phyloP scores from a whole-genome alignment of 805 yeast species.

The Limtongozyma cylindracea region DNA sequence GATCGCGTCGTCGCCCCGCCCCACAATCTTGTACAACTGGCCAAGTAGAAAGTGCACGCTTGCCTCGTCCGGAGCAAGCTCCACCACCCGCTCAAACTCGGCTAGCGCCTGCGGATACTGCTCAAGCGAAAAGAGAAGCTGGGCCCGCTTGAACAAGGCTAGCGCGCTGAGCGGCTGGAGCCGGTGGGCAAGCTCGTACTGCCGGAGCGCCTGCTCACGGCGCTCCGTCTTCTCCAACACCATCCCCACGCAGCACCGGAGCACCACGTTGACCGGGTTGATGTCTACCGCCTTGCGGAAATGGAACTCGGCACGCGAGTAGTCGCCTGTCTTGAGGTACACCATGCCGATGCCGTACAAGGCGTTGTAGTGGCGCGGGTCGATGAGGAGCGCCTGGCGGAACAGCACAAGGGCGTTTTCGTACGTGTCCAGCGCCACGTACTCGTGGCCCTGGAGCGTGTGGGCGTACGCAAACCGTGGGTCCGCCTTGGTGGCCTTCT shows the following conservation, averaged over 20 bases:
- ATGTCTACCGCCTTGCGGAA: constrained; percentile 71
- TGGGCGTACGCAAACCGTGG: constrained; percentile 65
- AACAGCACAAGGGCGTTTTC: constrained; percentile 74
- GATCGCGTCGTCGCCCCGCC: constrained; percentile 54
- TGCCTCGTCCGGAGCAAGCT: constrained; percentile 84
- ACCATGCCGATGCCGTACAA: constrained; percentile 94
- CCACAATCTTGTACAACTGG: constrained; percentile 54
- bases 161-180: constrained; percentile 71
- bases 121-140: constrained; percentile 45
- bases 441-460: constrained; percentile 87
- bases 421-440: constrained; percentile 66
- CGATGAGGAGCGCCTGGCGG: constrained; percentile 50
- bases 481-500: constrained; percentile 46
- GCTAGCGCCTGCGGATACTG: constrained; percentile 46
- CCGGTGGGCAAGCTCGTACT: constrained; percentile 62
- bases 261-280: constrained; percentile 73
- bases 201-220: constrained; percentile 46
- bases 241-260: constrained; percentile 87
- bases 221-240: constrained; percentile 58
- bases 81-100: constrained; percentile 47
- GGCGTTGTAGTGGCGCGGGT: constrained; percentile 77
- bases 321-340: constrained; percentile 64
- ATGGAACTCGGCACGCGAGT: constrained; percentile 61
- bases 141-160: constrained; percentile 76
- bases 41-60: constrained; percentile 80